Base-by-base conservation (phyloP, 441 rosid genomes). In the Adansonia rubrostipa region DNA sequence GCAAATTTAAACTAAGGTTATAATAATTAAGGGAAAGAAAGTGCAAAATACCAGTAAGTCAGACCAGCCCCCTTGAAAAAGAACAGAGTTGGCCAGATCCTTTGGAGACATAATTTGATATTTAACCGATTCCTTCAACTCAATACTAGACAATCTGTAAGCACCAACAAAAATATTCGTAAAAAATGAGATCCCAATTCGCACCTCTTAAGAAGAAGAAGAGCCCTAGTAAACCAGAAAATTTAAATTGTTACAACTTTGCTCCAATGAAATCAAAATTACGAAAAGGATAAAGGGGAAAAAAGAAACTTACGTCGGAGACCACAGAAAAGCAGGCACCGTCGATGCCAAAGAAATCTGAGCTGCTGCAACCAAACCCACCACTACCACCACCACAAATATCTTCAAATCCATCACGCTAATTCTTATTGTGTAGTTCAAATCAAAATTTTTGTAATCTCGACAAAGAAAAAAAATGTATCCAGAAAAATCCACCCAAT, bases 311-410 rank as follows among this genome's bases (percentile, higher is more conserved):
- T 53, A 71, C 75, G 93, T 93, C 20, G 94, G 87, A 77, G 97
- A 92, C 99, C 97, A 94, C 20, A 94, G 85, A 79, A 92, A 87
- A 78, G 94, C 97, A 53, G 97, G 93, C 40, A 80, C 87, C 40
- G 88, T 85, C 13, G 82, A 82, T 40, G 88, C 82, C 9, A 77
- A 74, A n/a, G 86, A 83, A 75, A 85, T 20, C 48, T 83, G 80
- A 64, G 89, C 45, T 17, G 73, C 80, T 13, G 81, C 74, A 11
- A 78, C 33, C 57, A 89, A 51, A 77, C 82, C 80, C 40, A 36
- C 40, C 40, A 80, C n/a, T 79, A 85, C 22, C 81, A 85, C 3
- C 44, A 83, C 78, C 63, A 80, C 69, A 71, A 72, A 51, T 54
- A 53, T 71, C 77, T 57, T 82, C 87, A 68, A 72, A 40, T 11